Evolutionary conservation across 768 basidiomycete genomes (phyloP), one percentile per base, ranked within the genome.

Genomic region (Rubroboletus pulcherrimus): DNA sequence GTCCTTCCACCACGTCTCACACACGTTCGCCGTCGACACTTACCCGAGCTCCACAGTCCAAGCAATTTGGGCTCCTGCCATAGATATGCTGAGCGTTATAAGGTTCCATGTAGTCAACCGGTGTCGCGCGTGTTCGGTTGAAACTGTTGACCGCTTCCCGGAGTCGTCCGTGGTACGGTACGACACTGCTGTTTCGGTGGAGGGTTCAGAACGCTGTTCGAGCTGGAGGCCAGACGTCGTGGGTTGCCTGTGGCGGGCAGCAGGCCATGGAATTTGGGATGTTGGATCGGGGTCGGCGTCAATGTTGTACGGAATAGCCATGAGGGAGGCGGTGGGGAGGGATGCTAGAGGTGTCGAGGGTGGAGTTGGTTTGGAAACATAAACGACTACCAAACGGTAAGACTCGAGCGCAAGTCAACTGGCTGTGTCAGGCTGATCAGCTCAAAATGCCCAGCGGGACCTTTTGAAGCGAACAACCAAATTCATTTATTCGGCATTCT

Each of bases 21-120:
- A 51, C 51, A 54, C 43, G 51, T 50, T 58, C 31, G 8, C 17
- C 24, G 21, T 44, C 9, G 34, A 51, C 30, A 73, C 87, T 60
- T 65, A 94, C 93, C 92, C 93, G 26, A 95, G 82, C 67, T 96
- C 93, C 4, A 97, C 89, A 1, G 93, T 96, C 95, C 95, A 98
- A 1, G 92, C 89, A 26, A 98, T 86, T 74, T 97, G 91, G 7
- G 90, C 91, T 15, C 96, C 96, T 42, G 85, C 93, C 90, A 98
- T 95, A 8, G 93, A 91, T 57, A 97, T 82, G 56, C 87, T 91
- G 63, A 93, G 76, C 2, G 89, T 89, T 64, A 92, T 80, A 54
- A 93, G 81, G 68, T 89, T 78, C 86, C 86, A 87, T 69, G 84
- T 82, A 12, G 59, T 70, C 37, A 74, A 51, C 21, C 64, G 71